These are phyloP conservation scores for Auriscalpium vulgare DNA, from an alignment of 768 basidiomycete species.

Conservation along the genomic window DNA sequence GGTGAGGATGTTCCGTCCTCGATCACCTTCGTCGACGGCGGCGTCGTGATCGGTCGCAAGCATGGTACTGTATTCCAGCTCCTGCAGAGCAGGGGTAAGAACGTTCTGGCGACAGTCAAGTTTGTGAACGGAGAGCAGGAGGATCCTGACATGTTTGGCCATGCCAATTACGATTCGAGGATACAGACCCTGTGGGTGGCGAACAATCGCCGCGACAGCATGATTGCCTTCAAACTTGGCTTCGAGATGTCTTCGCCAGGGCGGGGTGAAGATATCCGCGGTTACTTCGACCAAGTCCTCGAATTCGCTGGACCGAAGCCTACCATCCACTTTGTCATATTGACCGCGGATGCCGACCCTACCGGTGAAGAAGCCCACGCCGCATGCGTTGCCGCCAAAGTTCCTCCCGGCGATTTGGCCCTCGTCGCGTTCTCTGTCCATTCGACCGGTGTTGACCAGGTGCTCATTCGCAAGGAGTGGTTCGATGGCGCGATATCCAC, in stretches of 20 bases:
- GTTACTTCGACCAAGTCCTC: conserved; percentile 72
- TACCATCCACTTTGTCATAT: conserved; percentile 83
- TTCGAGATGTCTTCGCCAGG: conserved; percentile 51
- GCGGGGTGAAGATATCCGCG: conserved; percentile 52
- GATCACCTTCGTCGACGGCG: conserved; percentile 76
- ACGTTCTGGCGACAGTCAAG: conserved; percentile 68
- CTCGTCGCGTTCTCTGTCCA: conserved; percentile 87
- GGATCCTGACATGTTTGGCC: conserved; percentile 82
- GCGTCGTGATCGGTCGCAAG: conserved; percentile 77
- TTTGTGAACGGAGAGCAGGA: conserved; percentile 66
- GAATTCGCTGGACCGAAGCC: conserved; percentile 81
- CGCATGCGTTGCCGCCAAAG: conserved; percentile 76
- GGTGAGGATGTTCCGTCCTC: conserved; percentile 81
- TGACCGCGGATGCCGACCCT: conserved; percentile 79
- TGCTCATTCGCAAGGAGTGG: conserved; percentile 82
- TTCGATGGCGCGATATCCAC: conserved; percentile 58
- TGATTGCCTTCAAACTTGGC: conserved; percentile 72
- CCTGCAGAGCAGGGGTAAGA: conserved; percentile 65
- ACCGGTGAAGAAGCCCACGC: conserved; percentile 77
- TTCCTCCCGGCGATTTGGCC: conserved; percentile 67
- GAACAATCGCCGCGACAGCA: conserved; percentile 75
- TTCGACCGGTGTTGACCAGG: conserved; percentile 81
- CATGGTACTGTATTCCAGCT: conserved; percentile 83
- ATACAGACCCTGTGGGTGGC: conserved; percentile 87
- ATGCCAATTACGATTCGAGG: conserved; percentile 75